phyloP scores from a whole-genome alignment of 169 alveolate genomes.

The Plasmodium cynomolgi region DNA sequence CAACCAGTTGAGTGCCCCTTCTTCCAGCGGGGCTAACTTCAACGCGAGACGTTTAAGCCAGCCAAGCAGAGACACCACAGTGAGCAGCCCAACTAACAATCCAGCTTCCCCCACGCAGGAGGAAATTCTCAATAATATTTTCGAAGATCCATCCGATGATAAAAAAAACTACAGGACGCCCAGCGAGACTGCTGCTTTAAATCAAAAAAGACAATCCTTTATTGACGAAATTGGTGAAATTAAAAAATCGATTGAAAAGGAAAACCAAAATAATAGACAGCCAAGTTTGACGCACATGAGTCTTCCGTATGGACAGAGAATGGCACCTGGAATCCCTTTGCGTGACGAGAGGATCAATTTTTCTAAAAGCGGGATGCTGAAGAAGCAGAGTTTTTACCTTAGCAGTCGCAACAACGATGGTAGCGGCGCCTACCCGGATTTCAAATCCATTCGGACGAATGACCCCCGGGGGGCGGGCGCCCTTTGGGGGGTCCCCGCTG shows the following conservation, averaged over 20 bases:
- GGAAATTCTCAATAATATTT: neutral
- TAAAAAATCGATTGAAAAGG: conserved; percentile 27
- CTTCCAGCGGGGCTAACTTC: neutral
- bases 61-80: neutral
- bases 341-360: neutral
- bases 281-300: neutral
- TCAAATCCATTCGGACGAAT: neutral
- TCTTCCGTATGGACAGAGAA: neutral
- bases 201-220: conserved; percentile 15
- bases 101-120: neutral
- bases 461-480: neutral
- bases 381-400: neutral
- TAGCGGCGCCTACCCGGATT: neutral
- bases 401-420: neutral
- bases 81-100: neutral
- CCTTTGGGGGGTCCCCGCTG: neutral
- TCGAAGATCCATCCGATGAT: neutral
- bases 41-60: neutral
- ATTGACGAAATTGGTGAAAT: conserved; percentile 31
- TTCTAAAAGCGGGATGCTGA: neutral
- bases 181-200: neutral
- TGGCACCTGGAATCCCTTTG: neutral
- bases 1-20: neutral
- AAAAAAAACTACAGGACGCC: neutral
- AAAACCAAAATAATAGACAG: neutral